These are phyloP conservation scores for Botrytis sinoallii DNA, from an alignment of 2,329 filamentous ascomycete genomes.

Conservation along the genomic window DNA sequence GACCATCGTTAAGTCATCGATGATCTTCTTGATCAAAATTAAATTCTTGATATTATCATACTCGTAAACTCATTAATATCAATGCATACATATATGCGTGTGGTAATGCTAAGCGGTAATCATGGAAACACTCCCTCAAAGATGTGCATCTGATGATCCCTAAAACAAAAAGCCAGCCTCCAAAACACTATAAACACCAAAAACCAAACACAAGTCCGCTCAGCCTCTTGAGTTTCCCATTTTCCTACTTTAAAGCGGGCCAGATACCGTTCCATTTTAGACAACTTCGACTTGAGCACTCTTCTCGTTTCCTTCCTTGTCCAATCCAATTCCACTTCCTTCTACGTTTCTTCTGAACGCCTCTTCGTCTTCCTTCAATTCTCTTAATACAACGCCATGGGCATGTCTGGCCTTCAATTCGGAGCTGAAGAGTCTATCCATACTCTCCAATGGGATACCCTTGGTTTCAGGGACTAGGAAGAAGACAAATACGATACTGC, in stretches of 20 bases:
- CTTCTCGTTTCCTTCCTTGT: conserved; percentile 25
- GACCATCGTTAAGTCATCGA: background rate
- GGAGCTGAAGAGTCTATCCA: conserved; percentile 58
- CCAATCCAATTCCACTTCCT: conserved; percentile 21
- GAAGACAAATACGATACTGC: conserved; percentile 56
- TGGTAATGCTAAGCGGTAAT: background rate
- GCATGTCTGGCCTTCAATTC: conserved; percentile 28
- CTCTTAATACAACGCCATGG: conserved; percentile 30
- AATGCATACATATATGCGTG: background rate
- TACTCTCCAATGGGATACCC: conserved; percentile 60
- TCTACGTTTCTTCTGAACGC: conserved; percentile 23
- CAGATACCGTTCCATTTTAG: background rate
- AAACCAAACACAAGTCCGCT: too few relatives aligned
- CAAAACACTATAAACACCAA: background rate
- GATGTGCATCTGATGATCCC: background rate
- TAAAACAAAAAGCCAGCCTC: background rate
- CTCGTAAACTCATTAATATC: background rate
- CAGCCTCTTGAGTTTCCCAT: too few relatives aligned
- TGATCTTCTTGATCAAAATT: background rate
- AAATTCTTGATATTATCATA: background rate
- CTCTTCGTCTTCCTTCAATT: conserved; percentile 32
- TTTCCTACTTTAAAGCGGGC: background rate
- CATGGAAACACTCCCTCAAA: background rate
- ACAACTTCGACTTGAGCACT: conserved; percentile 15
- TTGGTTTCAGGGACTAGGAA: conserved; percentile 66